A percentile compares a stretch with the other conserved stretches of the same genome.
Evolutionary conservation across 371 early-diverging fungal species (phyloP).

Genomic region (Mucor saturninus): DNA sequence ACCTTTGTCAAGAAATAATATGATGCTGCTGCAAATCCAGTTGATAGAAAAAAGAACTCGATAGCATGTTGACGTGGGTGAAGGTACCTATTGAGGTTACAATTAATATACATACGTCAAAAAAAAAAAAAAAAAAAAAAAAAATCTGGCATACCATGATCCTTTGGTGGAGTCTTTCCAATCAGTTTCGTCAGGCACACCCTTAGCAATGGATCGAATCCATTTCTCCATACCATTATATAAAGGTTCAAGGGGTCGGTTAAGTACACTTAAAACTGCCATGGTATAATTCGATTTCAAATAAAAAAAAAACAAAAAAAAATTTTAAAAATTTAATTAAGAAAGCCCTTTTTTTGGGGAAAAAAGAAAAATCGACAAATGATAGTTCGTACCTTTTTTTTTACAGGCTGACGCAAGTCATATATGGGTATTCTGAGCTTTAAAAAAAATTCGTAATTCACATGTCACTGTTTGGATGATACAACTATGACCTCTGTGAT

Average conservation of each 20-base stretch:
- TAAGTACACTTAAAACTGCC: slow-evolving; percentile 11
- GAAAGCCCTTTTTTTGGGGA: slow-evolving; percentile 1
- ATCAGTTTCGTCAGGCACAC: slow-evolving; percentile 53
- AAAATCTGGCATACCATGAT: slow-evolving; percentile 48
- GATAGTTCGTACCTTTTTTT: no score
- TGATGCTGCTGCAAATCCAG: slow-evolving; percentile 43
- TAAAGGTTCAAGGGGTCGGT: slow-evolving; percentile 3
- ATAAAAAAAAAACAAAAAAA: background rate
- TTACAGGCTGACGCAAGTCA: no score
- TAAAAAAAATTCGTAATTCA: no score
- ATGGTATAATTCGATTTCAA: background rate
- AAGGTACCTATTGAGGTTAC: slow-evolving; percentile 51
- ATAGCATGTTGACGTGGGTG: slow-evolving; percentile 63
- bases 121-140: no score
- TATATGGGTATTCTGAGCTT: no score
- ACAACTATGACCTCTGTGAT: no score
- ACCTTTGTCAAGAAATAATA: slow-evolving; percentile 49
- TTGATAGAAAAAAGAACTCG: slow-evolving; percentile 60
- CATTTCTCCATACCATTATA: slow-evolving; percentile 20
- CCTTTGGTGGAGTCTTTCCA: slow-evolving; percentile 59
- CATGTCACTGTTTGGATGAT: no score
- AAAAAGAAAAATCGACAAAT: no score
- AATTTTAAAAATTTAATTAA: background rate
- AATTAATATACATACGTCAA: background rate
- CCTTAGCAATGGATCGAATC: slow-evolving; percentile 11